A percentile compares a stretch with the other conserved stretches of the same genome.
These are phyloP conservation scores for Pterocarpus macrocarpus DNA, from an alignment of 306 rosid genomes.

Conservation along the genomic window DNA sequence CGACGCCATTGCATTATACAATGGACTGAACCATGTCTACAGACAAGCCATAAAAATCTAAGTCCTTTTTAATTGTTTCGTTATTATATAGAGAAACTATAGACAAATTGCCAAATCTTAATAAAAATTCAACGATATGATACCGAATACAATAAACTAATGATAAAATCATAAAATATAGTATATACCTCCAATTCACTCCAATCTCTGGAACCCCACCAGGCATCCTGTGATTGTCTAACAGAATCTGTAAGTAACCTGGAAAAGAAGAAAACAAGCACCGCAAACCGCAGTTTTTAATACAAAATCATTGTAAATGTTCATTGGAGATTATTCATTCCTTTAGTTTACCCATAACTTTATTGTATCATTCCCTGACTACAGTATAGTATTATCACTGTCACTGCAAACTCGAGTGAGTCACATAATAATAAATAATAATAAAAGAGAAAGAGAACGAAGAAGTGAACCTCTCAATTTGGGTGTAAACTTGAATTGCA, in stretches of 20 bases:
- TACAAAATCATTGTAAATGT: background rate
- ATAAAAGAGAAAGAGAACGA: background rate
- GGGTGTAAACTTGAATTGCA: constrained; percentile 79
- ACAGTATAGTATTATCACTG: no score
- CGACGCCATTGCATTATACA: background rate
- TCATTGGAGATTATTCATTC: background rate
- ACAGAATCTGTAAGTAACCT: constrained; percentile 87
- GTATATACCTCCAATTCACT: constrained; percentile 86
- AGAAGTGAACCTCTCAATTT: constrained; percentile 73
- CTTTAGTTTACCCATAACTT: no score
- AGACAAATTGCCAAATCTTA: background rate
- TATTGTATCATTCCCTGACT: no score
- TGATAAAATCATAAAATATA: constrained; percentile 15
- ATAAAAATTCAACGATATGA: constrained; percentile 1
- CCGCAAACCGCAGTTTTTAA: background rate
- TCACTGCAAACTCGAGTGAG: no score
- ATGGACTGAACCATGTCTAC: background rate
- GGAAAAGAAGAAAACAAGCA: constrained; percentile 25
- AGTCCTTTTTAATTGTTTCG: background rate
- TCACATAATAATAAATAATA: background rate
- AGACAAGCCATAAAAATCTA: background rate
- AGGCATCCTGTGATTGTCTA: constrained; percentile 75
- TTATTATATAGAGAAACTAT: no score
- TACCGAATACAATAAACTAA: background rate
- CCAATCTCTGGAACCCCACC: constrained; percentile 83